Evolutionary conservation across 73 alveolate species (phyloP).

Genomic region (Paramecium biaurelia): DNA sequence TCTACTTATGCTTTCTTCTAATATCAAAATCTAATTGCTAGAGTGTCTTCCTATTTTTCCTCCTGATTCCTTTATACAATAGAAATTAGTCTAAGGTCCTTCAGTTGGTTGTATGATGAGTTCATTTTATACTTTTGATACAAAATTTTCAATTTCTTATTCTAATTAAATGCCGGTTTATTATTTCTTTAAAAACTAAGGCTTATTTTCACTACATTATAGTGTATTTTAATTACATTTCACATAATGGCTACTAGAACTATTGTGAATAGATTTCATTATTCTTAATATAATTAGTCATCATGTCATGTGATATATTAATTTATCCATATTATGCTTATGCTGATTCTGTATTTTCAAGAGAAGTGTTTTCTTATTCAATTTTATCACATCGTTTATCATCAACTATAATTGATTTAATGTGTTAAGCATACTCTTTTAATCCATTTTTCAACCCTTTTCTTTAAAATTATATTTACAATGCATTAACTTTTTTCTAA

Average conservation of each 20-base stretch:
- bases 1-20: constrained; percentile 80
- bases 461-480: neutral
- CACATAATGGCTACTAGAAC: constrained; percentile 7
- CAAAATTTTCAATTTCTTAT: constrained; percentile 54
- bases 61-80: constrained; percentile 76
- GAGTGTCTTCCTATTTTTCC: constrained; percentile 85
- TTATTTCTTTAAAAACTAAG: constrained; percentile 3
- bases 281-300: constrained; percentile 40
- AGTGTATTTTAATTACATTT: neutral
- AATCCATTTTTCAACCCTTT: constrained; percentile 24
- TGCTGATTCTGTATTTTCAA: constrained; percentile 33
- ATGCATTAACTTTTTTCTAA: constrained; percentile 73
- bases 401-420: neutral
- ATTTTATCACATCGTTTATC: neutral
- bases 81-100: constrained; percentile 81
- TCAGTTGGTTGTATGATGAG: constrained; percentile 80
- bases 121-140: constrained; percentile 62
- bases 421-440: neutral
- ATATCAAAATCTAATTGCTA: constrained; percentile 80
- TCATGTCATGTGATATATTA: constrained; percentile 30
- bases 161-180: neutral
- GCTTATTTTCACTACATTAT: neutral
- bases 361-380: constrained; percentile 11
- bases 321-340: neutral
- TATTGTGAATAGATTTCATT: constrained; percentile 26